phyloP scores from a whole-genome alignment of 352 stramenopile species.

The Achlya hypogyna region DNA sequence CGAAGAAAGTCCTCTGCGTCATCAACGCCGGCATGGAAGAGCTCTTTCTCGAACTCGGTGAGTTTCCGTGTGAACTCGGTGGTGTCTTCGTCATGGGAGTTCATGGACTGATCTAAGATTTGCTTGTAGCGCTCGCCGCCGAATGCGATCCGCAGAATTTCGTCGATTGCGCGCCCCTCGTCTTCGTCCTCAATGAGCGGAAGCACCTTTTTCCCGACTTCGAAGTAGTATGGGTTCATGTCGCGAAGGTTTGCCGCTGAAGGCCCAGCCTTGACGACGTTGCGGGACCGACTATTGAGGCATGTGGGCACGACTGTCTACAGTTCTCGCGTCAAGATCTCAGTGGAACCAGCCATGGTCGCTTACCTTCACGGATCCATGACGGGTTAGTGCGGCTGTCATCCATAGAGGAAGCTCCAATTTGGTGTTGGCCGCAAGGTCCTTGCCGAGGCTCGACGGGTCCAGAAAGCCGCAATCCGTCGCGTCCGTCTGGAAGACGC shows the following conservation, averaged over 20 bases:
- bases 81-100: slow-evolving; percentile 71
- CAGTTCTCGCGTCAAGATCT: neutral
- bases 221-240: slow-evolving; percentile 62
- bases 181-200: slow-evolving; percentile 36
- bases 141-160: slow-evolving; percentile 70
- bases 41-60: slow-evolving; percentile 53
- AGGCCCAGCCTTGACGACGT: slow-evolving; percentile 71
- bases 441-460: slow-evolving; percentile 41
- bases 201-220: slow-evolving; percentile 52
- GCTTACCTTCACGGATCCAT: slow-evolving; percentile 44
- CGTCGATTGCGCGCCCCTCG: slow-evolving; percentile 48
- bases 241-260: slow-evolving; percentile 66
- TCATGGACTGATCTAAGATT: slow-evolving; percentile 80
- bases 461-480: slow-evolving; percentile 68
- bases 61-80: slow-evolving; percentile 74
- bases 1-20: slow-evolving; percentile 66
- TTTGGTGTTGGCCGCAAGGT: slow-evolving; percentile 34
- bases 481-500: slow-evolving; percentile 56
- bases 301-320: slow-evolving; percentile 35
- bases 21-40: slow-evolving; percentile 52
- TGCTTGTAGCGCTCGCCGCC: slow-evolving; percentile 64
- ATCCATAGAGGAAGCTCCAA: slow-evolving; percentile 79
- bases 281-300: slow-evolving; percentile 60
- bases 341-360: too few relatives aligned
- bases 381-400: slow-evolving; percentile 37